Percentiles rank a stretch among this genome's conserved stretches.
These are phyloP conservation scores for Sequoiadendron giganteum DNA, from an alignment of 75 land plant genomes.

Conservation along the genomic window DNA sequence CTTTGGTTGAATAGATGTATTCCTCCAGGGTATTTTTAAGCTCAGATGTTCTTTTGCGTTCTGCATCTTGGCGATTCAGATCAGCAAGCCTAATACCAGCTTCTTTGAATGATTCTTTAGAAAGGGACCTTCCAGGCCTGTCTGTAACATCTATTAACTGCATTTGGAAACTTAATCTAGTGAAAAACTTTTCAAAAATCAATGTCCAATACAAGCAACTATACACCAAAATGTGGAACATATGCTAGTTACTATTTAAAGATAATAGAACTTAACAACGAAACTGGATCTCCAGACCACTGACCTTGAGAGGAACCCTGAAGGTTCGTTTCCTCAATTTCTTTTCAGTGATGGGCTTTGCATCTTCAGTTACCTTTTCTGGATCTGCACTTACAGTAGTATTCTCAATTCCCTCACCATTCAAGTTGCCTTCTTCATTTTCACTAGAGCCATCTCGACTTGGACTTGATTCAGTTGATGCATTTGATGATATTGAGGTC, in stretches of 20 bases:
- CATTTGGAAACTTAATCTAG: constrained; percentile 2
- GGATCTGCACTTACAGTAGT: constrained; percentile 20
- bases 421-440: constrained; percentile 25
- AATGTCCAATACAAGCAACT: background rate
- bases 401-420: constrained; percentile 16
- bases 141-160: constrained; percentile 64
- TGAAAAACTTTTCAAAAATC: background rate
- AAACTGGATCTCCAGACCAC: background rate
- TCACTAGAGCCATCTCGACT: constrained; percentile 22
- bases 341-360: constrained; percentile 51
- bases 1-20: constrained; percentile 88
- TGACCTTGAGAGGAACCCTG: constrained; percentile 79
- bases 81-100: constrained; percentile 60
- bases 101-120: constrained; percentile 59
- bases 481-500: constrained; percentile 36
- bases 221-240: background rate
- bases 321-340: constrained; percentile 82
- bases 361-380: constrained; percentile 21
- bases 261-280: background rate
- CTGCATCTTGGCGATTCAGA: constrained; percentile 74
- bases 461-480: constrained; percentile 29
- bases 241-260: background rate
- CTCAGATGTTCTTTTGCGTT: constrained; percentile 79
- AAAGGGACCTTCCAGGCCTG: constrained; percentile 59
- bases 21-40: constrained; percentile 85